Evolutionary conservation across 2,329 filamentous ascomycete species (phyloP), one percentile per base, ranked within the genome.

Genomic region (Nothophoma quercina): DNA sequence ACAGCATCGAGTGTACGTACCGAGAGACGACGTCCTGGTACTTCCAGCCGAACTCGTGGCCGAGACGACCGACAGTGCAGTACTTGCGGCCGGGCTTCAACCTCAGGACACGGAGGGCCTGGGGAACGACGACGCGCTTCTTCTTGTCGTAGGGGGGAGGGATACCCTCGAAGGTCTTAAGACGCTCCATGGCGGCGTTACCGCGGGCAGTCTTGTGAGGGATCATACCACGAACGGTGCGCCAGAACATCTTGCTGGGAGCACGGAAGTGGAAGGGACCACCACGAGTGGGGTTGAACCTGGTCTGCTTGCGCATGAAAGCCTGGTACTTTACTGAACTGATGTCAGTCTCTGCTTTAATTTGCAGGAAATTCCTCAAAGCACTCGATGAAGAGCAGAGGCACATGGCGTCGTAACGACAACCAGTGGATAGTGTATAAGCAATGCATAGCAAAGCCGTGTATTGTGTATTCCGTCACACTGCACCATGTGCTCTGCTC

Each of bases 211-310:
- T 99, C 91, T 99, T 99, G 91, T 99, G 95, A 77, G 95, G 95
- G 71, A 99, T 96, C 95, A 99, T 99, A 81, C 95, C 95, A 81
- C 95, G 93, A 83, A 99, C 91, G 78, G 95, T 92, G 90, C 97
- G 96, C 90, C 97, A 99, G 89, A 99, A 96, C 86, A 99, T 97
- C 83, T 96, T 90, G 75, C 93, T 96, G 64, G 95, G 95, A 73
- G 93, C 92, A 79, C 95, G 95, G 92, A 97, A 98, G 85, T 99
- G 95, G 92, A 98, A 99, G 81, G 95, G 95, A 85, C 93, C 93
- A 88, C 93, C 95, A 79, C 93, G 93, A 75, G 92, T 97, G 78
- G 95, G 93, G 88, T 99, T 99, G 90, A 88, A 99, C 82, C 95
- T 91, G 80, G 95, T 99, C 85, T 96, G 95, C 90, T 99, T 99